Evolutionary conservation across 805 yeast genomes (phyloP), one percentile per base, ranked within the genome.

Genomic region (Ogataea dorogensis): DNA sequence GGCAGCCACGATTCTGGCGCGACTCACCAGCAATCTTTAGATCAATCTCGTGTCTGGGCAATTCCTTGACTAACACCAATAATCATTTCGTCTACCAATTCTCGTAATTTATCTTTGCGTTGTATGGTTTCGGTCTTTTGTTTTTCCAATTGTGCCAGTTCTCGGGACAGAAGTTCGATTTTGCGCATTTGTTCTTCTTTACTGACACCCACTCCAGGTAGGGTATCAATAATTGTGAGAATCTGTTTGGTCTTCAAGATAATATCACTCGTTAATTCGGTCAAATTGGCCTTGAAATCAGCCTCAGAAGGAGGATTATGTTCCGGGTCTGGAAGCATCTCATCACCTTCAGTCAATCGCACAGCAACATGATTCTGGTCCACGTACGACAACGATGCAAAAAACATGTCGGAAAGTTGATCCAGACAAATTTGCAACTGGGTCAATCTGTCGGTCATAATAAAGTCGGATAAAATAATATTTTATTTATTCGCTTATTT

Each of bases 161-260:
- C 86, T 28, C 58, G 56, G 31, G 85, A 82, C 30, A 93, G 64
- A 10, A 65, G 67, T 33, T 71, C 73, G 12, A 91, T 84, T 41
- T 72, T 71, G 17, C 64, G 61, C 56, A 88, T 57, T 59, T 89
- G 98, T 36, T 77, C 81, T 28, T 71, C 75, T 16, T 85, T 83
- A 2, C 89, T 77, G 1, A 83, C 89, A 7, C 94, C 96, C 2
- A 87, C 86, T 9, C 97, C 98, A 0, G 98, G 98, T 27, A 91
- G 65, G 2, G 95, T 78, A 54, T 86, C 94, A 24, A 91, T 88
- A 17, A 91, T 73, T 51, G 85, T 79, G 24, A 86, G 74, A 11
- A 91, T 84, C 58, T 93, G 98, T 50, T 94, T 74, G 5, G 94
- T 77, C 54, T 89, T 89, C 40, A 87, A 62, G 17, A 89, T 85